Evolutionary conservation across 306 rosid genomes (phyloP).

Genomic region (Mucuna pruriens): DNA sequence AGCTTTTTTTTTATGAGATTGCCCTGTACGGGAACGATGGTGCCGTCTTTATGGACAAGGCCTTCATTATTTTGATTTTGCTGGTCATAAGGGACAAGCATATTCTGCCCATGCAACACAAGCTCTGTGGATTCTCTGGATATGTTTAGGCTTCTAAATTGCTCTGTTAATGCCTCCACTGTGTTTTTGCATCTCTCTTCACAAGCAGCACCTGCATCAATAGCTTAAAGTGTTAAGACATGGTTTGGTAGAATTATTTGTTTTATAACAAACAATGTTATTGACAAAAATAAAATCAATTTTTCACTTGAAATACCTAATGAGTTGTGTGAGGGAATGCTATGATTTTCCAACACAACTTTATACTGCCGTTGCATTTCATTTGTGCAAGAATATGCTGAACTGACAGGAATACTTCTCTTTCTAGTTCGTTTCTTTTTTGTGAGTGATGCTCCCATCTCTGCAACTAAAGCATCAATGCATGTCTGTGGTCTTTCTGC

Average conservation of each 20-base stretch:
- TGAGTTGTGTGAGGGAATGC: conserved; percentile 36
- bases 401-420: conserved; percentile 44
- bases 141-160: conserved; percentile 56
- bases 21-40: conserved; percentile 63
- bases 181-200: conserved; percentile 38
- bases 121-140: conserved; percentile 56
- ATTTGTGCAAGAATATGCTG: conserved; percentile 44
- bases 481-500: conserved; percentile 46
- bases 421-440: conserved; percentile 72
- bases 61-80: conserved; percentile 53
- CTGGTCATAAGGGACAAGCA: conserved; percentile 56
- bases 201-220: conserved; percentile 55
- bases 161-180: conserved; percentile 60
- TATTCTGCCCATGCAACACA: conserved; percentile 53
- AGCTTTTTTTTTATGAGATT: conserved; percentile 64
- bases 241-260: conserved; percentile 11
- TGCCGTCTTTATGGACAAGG: conserved; percentile 56
- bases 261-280: conserved; percentile 31
- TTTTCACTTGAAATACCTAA: conserved; percentile 55
- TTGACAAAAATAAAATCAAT: neutral
- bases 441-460: conserved; percentile 49
- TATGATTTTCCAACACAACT: conserved; percentile 40
- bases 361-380: conserved; percentile 40
- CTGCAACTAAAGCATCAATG: conserved; percentile 61
- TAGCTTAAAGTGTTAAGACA: conserved; percentile 17